These are phyloP conservation scores for Capsicum pubescens DNA, from an alignment of 257 asterid genomes.

Conservation along the genomic window DNA sequence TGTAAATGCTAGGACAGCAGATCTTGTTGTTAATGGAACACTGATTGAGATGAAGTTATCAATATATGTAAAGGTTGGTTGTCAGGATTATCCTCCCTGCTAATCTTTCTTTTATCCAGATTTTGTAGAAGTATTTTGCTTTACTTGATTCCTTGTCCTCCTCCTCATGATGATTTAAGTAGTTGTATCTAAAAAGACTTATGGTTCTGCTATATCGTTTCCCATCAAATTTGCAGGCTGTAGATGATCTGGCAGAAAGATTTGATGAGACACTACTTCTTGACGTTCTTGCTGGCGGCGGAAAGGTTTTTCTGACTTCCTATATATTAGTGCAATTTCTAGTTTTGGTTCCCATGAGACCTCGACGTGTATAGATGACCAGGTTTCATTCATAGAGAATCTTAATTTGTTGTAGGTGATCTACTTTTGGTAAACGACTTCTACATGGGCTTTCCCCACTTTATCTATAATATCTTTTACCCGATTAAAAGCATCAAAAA, in stretches of 20 bases:
- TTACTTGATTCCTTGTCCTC: slow-evolving; percentile 28
- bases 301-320: slow-evolving; percentile 68
- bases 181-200: background rate
- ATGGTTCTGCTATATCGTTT: slow-evolving; percentile 21
- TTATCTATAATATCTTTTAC: no score
- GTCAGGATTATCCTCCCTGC: slow-evolving; percentile 21
- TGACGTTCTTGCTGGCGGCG: slow-evolving; percentile 93
- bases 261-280: slow-evolving; percentile 70
- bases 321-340: slow-evolving; percentile 5
- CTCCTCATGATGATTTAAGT: slow-evolving; percentile 17
- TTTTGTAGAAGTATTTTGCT: slow-evolving; percentile 29
- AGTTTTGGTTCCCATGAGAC: slow-evolving; percentile 1
- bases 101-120: slow-evolving; percentile 31
- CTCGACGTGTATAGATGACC: no score
- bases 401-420: no score
- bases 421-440: no score
- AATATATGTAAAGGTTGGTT: slow-evolving; percentile 83
- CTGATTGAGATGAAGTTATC: slow-evolving; percentile 79
- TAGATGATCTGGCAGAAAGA: slow-evolving; percentile 55
- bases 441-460: no score
- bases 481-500: no score
- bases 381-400: no score
- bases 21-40: slow-evolving; percentile 87
- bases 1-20: slow-evolving; percentile 61
- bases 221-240: slow-evolving; percentile 56